Evolutionary conservation across 2,329 filamentous ascomycete species (phyloP).

Genomic region (Diplodia scrobiculata): DNA sequence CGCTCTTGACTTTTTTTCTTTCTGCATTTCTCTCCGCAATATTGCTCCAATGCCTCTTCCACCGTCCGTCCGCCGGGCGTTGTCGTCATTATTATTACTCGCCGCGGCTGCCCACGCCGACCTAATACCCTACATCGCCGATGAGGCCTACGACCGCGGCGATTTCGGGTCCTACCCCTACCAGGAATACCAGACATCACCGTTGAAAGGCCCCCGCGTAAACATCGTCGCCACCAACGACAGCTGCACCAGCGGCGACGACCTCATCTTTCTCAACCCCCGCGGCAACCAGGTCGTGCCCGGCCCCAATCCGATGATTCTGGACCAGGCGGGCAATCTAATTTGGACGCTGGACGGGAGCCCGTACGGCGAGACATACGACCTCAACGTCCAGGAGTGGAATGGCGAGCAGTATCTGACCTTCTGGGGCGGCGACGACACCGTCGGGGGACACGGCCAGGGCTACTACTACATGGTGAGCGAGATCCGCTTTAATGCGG

Average conservation of each 20-base stretch:
- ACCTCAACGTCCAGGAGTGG: constrained; percentile 42
- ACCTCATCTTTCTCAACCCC: constrained; percentile 31
- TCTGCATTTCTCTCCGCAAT: not conserved
- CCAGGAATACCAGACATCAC: constrained; percentile 30
- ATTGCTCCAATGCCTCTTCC: constrained; percentile 17
- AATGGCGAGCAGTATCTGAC: constrained; percentile 43
- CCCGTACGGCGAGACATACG: constrained; percentile 31
- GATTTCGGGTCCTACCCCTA: constrained; percentile 32
- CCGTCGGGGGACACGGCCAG: constrained; percentile 40
- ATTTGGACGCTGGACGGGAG: constrained; percentile 42
- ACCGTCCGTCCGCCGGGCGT: constrained; percentile 5
- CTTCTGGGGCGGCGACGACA: constrained; percentile 44
- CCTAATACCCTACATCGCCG: constrained; percentile 30
- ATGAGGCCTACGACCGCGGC: constrained; percentile 33
- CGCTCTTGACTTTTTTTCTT: not conserved
- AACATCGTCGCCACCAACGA: constrained; percentile 30
- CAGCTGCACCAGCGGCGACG: constrained; percentile 28
- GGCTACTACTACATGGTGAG: constrained; percentile 42
- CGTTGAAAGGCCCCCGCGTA: constrained; percentile 30
- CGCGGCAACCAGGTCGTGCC: constrained; percentile 30
- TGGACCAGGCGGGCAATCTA: constrained; percentile 40
- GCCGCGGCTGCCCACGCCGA: constrained; percentile 12
- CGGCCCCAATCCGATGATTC: constrained; percentile 41
- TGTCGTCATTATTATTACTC: constrained; percentile 24
- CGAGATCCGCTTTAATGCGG: constrained; percentile 19